Base-by-base conservation (phyloP, 2,329 filamentous ascomycete genomes). In the Fusarium tanahbumbuense region DNA sequence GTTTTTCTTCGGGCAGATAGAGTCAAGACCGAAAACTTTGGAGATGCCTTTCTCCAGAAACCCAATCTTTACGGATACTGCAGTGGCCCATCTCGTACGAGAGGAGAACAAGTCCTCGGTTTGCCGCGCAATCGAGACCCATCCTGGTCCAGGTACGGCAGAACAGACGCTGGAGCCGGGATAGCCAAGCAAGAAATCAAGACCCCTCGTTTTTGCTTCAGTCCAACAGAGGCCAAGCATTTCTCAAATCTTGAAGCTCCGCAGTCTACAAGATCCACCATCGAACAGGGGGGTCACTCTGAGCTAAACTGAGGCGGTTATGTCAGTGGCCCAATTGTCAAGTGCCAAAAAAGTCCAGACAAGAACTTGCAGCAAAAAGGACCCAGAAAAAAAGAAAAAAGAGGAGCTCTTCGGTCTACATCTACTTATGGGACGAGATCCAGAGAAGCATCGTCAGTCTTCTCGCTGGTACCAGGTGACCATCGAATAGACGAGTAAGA, bases 241-340 rank as follows among this genome's bases (percentile, higher is more conserved):
- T 71, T 63, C 47, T 61, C 58, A 46, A 45, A 37, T 41, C 57
- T 65, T 59, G 48, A 47, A 57, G 64, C 64, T 72, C 73, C 71
- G 64, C 68, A 67, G 60, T 67, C 34, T 46, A 63, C 47, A 63
- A 41, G 67, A 47, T 75, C 73, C 73, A 75, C 73, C 42, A 40
- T 44, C 42, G 72, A 67, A 68, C 72, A 72, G 62, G 72, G 72
- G 49, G 60, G 47, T 34, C 18, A 18, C n/a, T 18, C 30, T 54
- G 44, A 32, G 28, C 62, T 32, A 58, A 61, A 68, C 49, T 54
- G 56, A 68, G 70, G 70, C 60, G 67, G 46, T 59, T 52, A 50
- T 73, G 63, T 69, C 60, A 73, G 56, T 73, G 70, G 60, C 55
- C 57, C 58, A 63, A 44, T 57, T 57, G 28, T 64, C 59, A 57